Evolutionary conservation across 1,284 basidiomycete genomes (phyloP), one percentile per base, ranked within the genome.

Genomic region (Moesziomyces antarcticus): DNA sequence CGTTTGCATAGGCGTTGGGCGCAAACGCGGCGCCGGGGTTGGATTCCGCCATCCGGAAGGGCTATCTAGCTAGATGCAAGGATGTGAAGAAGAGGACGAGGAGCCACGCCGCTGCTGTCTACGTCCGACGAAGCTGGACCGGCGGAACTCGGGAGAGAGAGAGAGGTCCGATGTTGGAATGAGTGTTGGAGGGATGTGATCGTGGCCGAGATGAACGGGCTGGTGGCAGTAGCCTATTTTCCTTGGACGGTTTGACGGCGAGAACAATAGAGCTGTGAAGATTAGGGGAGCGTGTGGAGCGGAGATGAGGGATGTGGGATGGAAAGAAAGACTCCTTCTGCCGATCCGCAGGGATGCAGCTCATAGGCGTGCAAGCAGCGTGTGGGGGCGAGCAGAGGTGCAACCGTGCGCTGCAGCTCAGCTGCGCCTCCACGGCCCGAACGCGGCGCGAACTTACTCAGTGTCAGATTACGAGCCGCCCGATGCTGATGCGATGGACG

Each of bases 1-100:
- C 77, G 42, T 65, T 54, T 25, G 77, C 69, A 41, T 80, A 80
- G 33, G 76, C 73, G 46, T 61, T 56, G 14, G 73, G 56, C 53
- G 67, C 70, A 44, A 73, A 73, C 1, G 59, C 48, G 8, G 61
- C 56, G 60, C 60, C 64, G 8, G 60, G 46, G 21, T 60, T 64
- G 35, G 71, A 7, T 41, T 61, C 61, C 3, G 71, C 62, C 71
- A 73, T 73, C 10, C 30, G 3, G 30, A 4, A 13, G 48, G 18
- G 49, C 14, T 3, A n/a, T 42, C 9, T 5, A 35, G 13, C n/a
- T 25, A 21, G 24, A 8, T 40, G 37, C 30, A 13, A 27, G 22
- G 22, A 30, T 30, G 35, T 11, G n/a, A 21, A 1, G 42, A 14
- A 3, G 7, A 20, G 3, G 37, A 2, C 16, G 37, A 14, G 33